Conservation (phyloP, 2,329 filamentous ascomycete genomes). For the Trichoderma sp. region DNA sequence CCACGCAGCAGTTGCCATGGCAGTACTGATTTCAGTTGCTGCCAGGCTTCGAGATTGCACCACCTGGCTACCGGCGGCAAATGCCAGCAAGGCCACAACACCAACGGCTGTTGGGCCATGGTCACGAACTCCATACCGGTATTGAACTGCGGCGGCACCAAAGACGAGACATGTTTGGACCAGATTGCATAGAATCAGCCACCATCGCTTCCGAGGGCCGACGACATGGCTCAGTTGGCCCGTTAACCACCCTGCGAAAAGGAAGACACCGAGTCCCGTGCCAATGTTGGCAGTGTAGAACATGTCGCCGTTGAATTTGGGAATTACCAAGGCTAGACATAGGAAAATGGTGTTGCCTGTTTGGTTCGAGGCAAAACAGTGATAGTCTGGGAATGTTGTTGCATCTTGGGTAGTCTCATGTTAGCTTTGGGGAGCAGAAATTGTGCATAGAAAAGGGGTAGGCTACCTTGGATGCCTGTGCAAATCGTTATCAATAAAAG, state of each 20-base stretch:
- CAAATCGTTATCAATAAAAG: slow-evolving; percentile 54
- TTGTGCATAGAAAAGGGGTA: neutral
- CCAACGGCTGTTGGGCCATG: slow-evolving; percentile 46
- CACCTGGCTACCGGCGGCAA: slow-evolving; percentile 62
- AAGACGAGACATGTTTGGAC: slow-evolving; percentile 61
- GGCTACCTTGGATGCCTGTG: slow-evolving; percentile 54
- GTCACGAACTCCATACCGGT: slow-evolving; percentile 43
- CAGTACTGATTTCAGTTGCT: slow-evolving; percentile 65
- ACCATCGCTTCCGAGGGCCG: slow-evolving; percentile 55
- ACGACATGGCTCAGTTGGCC: slow-evolving; percentile 61
- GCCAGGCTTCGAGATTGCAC: slow-evolving; percentile 58
- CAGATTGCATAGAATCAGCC: slow-evolving; percentile 58
- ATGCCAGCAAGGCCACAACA: slow-evolving; percentile 57
- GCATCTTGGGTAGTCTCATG: slow-evolving; percentile 48
- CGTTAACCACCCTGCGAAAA: slow-evolving; percentile 57
- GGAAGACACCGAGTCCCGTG: slow-evolving; percentile 58
- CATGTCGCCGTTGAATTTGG: slow-evolving; percentile 51
- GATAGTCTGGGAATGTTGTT: slow-evolving; percentile 63
- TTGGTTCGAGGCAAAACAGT: slow-evolving; percentile 67
- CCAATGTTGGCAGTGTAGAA: slow-evolving; percentile 60
- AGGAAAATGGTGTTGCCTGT: slow-evolving; percentile 68
- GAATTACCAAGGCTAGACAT: slow-evolving; percentile 54
- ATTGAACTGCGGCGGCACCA: slow-evolving; percentile 54
- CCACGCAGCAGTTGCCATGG: slow-evolving; percentile 67
- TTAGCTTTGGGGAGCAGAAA: neutral